Evolutionary conservation across 352 stramenopile species (phyloP).

Genomic region (Phytophthora pinifolia): DNA sequence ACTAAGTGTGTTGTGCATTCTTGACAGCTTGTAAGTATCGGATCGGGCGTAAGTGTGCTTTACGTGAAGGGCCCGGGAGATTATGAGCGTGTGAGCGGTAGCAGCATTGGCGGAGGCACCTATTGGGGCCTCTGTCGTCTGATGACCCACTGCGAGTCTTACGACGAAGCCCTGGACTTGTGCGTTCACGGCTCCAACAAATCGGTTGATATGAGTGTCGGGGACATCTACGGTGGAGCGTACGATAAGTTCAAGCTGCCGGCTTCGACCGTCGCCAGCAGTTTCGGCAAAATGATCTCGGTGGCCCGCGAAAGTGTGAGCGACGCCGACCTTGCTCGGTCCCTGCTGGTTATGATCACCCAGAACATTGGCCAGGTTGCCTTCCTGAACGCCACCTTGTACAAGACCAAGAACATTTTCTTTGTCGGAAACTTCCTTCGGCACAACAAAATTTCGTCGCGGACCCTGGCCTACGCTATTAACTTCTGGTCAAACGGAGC

Average conservation of each 20-base stretch:
- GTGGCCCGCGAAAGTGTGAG: constrained; percentile 67
- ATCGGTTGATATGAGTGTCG: constrained; percentile 97
- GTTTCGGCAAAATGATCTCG: constrained; percentile 94
- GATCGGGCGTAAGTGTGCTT: constrained; percentile 97
- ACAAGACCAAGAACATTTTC: constrained; percentile 96
- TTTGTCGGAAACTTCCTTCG: constrained; percentile 98
- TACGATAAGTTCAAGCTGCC: constrained; percentile 95
- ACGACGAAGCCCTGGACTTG: constrained; percentile 84
- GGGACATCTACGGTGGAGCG: constrained; percentile 98
- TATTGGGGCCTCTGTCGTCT: constrained; percentile 98
- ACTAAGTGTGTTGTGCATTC: background rate
- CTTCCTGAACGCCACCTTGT: constrained; percentile 98
- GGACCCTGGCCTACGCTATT: constrained; percentile 94
- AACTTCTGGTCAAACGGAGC: constrained; percentile 98
- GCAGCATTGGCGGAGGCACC: constrained; percentile 97
- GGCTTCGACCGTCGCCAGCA: constrained; percentile 93
- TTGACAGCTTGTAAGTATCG: constrained; percentile 95
- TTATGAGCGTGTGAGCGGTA: constrained; percentile 97
- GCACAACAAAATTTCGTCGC: constrained; percentile 95
- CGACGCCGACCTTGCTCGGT: constrained; percentile 95
- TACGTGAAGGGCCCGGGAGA: constrained; percentile 92
- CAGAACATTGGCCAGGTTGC: constrained; percentile 98
- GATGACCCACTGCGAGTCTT: constrained; percentile 88
- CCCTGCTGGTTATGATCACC: constrained; percentile 98
- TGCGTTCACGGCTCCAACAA: constrained; percentile 79